These are phyloP conservation scores for Venturia effusa DNA, from an alignment of 2,329 filamentous ascomycete species.

Conservation along the genomic window DNA sequence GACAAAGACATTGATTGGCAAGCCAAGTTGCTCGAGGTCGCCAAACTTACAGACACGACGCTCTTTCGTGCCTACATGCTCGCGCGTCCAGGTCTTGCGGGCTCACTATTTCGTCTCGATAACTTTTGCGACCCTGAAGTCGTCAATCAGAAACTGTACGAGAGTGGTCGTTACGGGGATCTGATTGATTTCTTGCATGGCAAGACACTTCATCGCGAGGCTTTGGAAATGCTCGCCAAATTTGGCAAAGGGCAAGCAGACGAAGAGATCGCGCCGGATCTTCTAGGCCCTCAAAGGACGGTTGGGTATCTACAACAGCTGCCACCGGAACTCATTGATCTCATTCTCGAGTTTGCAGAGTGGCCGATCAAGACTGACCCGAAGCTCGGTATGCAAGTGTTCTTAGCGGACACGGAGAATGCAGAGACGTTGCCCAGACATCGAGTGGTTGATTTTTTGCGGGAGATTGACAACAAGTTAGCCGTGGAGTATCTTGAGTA, in stretches of 20 bases:
- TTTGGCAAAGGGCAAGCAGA: constrained; percentile 56
- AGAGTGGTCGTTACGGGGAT: constrained; percentile 81
- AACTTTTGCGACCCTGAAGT: constrained; percentile 97
- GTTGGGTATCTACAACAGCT: constrained; percentile 85
- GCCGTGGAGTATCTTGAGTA: constrained; percentile 83
- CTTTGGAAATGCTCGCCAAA: constrained; percentile 67
- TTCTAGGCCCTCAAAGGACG: constrained; percentile 75
- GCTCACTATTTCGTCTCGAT: constrained; percentile 83
- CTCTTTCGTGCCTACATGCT: constrained; percentile 95
- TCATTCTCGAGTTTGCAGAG: constrained; percentile 81
- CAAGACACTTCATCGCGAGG: constrained; percentile 83
- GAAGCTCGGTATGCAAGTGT: constrained; percentile 78
- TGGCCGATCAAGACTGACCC: constrained; percentile 73
- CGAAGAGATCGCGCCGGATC: constrained; percentile 35
- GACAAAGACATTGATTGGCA: constrained; percentile 48
- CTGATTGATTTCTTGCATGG: constrained; percentile 96
- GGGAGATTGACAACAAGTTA: constrained; percentile 55
- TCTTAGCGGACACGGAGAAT: constrained; percentile 87
- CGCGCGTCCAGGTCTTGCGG: constrained; percentile 70
- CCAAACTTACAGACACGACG: constrained; percentile 82
- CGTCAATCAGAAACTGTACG: constrained; percentile 83
- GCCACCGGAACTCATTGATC: constrained; percentile 74
- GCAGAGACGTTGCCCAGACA: constrained; percentile 78
- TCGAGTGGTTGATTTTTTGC: constrained; percentile 63
- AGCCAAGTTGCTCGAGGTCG: constrained; percentile 61